Evolutionary conservation across 805 yeast genomes (phyloP).

Genomic region (Yamadazyma ubonensis): DNA sequence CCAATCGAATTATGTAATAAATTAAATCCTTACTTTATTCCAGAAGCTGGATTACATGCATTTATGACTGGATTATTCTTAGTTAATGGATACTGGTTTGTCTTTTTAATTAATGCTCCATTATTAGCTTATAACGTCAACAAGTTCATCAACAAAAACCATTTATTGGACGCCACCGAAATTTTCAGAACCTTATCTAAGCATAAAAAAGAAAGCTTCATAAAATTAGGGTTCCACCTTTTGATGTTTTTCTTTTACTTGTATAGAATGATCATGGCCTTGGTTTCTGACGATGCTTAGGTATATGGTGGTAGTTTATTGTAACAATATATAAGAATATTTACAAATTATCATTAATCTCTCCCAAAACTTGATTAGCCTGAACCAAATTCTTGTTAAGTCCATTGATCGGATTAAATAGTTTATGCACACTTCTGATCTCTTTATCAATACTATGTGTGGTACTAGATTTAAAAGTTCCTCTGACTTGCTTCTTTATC

Average conservation of each 20-base stretch:
- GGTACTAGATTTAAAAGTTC: not conserved
- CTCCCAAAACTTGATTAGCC: conserved; percentile 24
- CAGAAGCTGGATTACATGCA: conserved; percentile 86
- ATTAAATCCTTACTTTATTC: conserved; percentile 82
- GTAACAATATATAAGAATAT: conserved; percentile 3
- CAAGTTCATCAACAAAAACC: conserved; percentile 75
- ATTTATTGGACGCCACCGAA: conserved; percentile 93
- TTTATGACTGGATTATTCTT: conserved; percentile 67
- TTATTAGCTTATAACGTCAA: conserved; percentile 79
- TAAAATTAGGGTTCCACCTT: conserved; percentile 88
- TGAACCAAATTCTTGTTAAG: conserved; percentile 19
- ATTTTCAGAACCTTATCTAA: conserved; percentile 90
- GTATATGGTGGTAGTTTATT: not conserved
- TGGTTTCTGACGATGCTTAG: conserved; percentile 61
- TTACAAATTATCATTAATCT: conserved; percentile 4
- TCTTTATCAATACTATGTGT: conserved; percentile 9
- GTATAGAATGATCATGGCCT: conserved; percentile 93
- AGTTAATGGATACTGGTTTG: conserved; percentile 89
- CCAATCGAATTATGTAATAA: conserved; percentile 95
- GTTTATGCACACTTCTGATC: conserved; percentile 7
- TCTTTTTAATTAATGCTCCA: conserved; percentile 80
- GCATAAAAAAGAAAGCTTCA: conserved; percentile 88
- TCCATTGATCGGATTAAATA: conserved; percentile 28
- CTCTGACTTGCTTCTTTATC: conserved; percentile 2
- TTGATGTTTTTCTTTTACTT: conserved; percentile 92